Evolutionary conservation across 495 filamentous ascomycete species (phyloP), one percentile per base, ranked within the genome.

Genomic region (Sordaria brevicollis): DNA sequence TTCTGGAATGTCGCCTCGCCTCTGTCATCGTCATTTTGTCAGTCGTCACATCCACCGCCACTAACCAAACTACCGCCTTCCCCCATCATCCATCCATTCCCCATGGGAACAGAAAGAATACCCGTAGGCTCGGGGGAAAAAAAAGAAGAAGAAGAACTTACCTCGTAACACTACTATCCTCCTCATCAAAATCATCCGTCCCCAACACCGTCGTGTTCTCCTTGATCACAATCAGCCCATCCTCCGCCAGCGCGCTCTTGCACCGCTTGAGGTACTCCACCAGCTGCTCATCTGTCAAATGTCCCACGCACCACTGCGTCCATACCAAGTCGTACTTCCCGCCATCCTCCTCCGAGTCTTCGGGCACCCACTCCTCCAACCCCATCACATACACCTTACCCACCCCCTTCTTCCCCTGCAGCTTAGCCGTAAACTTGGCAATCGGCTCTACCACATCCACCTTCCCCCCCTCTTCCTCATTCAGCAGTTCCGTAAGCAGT

Each of bases 301-400:
- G 91, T 17, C 93, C 92, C n/a, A 96, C 79, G 80, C 93, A 97
- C 93, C 93, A 97, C 80, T 97, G 94, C 65, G 87, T 91, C 86
- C 88, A 90, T 73, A 91, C 83, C 57, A 90, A 73, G 71, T 89
- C 84, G 70, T 86, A 93, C 83, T 41, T 84, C 65, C 69, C 81
- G 33, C 81, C 83, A n/a, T n/a, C 41, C 4, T 21, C 41, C 4
- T 0, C 41, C 9, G 15, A 4, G 5, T 82, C 78, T 11, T 76
- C 74, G 0, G 90, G 91, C 66, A 72, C 70, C 93, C 93, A 97
- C 39, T 87, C 79, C 80, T 97, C 90, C 2, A 97, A 81, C 3
- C 93, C 92, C 9, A 89, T 75, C 15, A 19, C 69, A 13, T 70
- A 71, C 89, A 66, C 94, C 81, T 25, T 86, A 79, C 2, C 89